These are phyloP conservation scores for Termitomyces sp. DNA, from an alignment of 768 basidiomycete genomes.

Conservation along the genomic window DNA sequence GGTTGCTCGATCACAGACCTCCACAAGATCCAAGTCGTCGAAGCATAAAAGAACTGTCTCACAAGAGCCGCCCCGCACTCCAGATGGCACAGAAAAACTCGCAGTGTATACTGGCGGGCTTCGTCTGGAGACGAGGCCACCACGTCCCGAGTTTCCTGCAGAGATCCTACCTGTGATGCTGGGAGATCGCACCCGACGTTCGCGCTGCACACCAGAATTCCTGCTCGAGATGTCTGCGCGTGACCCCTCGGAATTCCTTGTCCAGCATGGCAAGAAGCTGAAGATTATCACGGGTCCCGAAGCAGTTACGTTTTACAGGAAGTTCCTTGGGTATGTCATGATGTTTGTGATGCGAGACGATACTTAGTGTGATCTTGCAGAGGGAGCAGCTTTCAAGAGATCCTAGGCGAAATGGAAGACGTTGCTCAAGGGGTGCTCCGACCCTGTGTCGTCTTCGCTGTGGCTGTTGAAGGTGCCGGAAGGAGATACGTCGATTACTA, in stretches of 20 bases:
- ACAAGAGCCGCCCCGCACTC: background rate
- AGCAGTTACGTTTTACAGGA: constrained; percentile 34
- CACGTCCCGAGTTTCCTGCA: constrained; percentile 14
- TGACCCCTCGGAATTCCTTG: constrained; percentile 22
- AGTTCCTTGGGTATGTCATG: constrained; percentile 32
- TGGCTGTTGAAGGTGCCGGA: constrained; percentile 31
- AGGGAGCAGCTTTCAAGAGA: constrained; percentile 8
- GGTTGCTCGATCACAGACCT: constrained; percentile 13
- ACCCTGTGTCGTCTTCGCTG: constrained; percentile 40
- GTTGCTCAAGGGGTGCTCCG: constrained; percentile 5
- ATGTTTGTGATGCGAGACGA: background rate
- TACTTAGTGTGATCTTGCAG: constrained; percentile 2
- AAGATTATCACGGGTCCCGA: constrained; percentile 37
- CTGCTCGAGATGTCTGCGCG: constrained; percentile 33
- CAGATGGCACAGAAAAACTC: constrained; percentile 12
- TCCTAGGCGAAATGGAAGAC: constrained; percentile 13
- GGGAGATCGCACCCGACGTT: constrained; percentile 34
- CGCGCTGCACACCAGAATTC: constrained; percentile 40
- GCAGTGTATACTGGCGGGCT: constrained; percentile 8
- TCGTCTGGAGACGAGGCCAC: constrained; percentile 7
- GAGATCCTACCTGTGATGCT: constrained; percentile 27
- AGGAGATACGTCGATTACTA: constrained; percentile 44
- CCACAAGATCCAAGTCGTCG: constrained; percentile 14
- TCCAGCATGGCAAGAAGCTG: constrained; percentile 28
- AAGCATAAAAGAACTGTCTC: constrained; percentile 6